These are phyloP conservation scores for Penicillium turbatum DNA, from an alignment of 495 filamentous ascomycete species.

Conservation along the genomic window DNA sequence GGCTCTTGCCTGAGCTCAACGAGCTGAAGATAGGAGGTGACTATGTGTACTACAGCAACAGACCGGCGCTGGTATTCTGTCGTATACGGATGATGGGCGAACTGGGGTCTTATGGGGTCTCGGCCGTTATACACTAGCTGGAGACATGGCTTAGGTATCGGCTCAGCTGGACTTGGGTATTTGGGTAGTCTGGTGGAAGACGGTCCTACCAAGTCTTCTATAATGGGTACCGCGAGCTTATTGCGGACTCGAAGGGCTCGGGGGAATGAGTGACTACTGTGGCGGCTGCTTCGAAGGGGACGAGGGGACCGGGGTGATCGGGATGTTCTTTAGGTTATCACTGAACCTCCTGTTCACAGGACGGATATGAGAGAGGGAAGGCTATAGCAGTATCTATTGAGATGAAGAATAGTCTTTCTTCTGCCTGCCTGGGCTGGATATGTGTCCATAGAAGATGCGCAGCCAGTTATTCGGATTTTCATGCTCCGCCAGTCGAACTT, in stretches of 20 bases:
- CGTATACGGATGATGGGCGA: conserved; percentile 26
- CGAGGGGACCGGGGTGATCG: background rate
- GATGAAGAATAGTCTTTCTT: background rate
- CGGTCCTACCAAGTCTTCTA: background rate
- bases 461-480: no score
- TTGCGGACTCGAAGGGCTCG: background rate
- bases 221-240: background rate
- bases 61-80: conserved; percentile 21
- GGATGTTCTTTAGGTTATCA: conserved; percentile 7
- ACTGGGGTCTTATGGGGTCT: conserved; percentile 9
- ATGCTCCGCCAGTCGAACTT: no score
- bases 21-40: conserved; percentile 26
- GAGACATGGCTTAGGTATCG: conserved; percentile 15
- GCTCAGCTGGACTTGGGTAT: background rate
- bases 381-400: background rate
- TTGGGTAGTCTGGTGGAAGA: conserved; percentile 5
- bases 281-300: background rate
- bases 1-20: conserved; percentile 27
- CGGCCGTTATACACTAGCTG: background rate
- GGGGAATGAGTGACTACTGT: background rate
- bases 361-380: conserved; percentile 3
- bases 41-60: conserved; percentile 38
- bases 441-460: no score
- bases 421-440: background rate
- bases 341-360: conserved; percentile 1